phyloP scores from a whole-genome alignment of 2,329 filamentous ascomycete genomes.

The Exophiala phaeomuriformis region DNA sequence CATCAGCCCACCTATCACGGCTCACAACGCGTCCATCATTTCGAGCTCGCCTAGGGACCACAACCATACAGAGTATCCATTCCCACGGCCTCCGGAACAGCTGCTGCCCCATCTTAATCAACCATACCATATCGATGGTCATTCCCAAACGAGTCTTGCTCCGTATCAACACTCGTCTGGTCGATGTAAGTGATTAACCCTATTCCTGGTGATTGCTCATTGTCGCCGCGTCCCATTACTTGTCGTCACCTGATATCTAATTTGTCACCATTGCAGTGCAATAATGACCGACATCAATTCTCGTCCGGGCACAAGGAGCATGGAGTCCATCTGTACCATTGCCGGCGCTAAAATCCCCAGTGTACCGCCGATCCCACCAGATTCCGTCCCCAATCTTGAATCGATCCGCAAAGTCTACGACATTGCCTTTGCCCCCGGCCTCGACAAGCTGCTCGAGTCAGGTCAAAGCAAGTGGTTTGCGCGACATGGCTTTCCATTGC shows the following conservation, averaged over 20 bases:
- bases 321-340: slow-evolving; percentile 64
- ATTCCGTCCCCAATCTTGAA: slow-evolving; percentile 48
- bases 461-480: slow-evolving; percentile 60
- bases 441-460: slow-evolving; percentile 73
- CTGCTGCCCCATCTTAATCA: slow-evolving; percentile 24
- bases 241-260: slow-evolving; percentile 6
- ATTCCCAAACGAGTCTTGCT: slow-evolving; percentile 13
- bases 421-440: slow-evolving; percentile 66
- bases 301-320: slow-evolving; percentile 42
- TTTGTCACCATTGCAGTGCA: slow-evolving; percentile 17
- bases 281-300: slow-evolving; percentile 17
- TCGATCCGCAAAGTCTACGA: slow-evolving; percentile 66
- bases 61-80: slow-evolving; percentile 21
- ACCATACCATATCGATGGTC: slow-evolving; percentile 24
- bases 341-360: slow-evolving; percentile 39
- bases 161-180: slow-evolving; percentile 16
- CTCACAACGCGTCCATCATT: slow-evolving; percentile 15
- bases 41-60: slow-evolving; percentile 23
- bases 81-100: slow-evolving; percentile 22
- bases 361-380: slow-evolving; percentile 51
- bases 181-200: slow-evolving; percentile 16
- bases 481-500: slow-evolving; percentile 45
- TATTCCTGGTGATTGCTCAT: too few relatives aligned
- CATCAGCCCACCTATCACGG: slow-evolving; percentile 17
- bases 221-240: too few relatives aligned